phyloP scores from a whole-genome alignment of 352 stramenopile species.

The Globisporangium emineosum region DNA sequence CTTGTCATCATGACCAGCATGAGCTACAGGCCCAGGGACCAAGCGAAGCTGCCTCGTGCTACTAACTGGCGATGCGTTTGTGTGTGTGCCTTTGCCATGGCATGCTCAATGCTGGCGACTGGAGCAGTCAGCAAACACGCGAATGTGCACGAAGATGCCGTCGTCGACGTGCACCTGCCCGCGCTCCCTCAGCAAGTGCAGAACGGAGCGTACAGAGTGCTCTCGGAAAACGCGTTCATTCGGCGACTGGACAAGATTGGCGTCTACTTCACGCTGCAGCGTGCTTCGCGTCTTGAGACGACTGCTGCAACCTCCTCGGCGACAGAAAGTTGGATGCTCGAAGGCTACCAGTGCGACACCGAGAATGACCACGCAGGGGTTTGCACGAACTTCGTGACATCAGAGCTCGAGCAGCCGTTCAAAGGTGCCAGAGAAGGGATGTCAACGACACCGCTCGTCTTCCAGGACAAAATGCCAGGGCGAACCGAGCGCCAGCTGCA shows the following conservation, averaged over 20 bases:
- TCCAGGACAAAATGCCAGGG: neutral
- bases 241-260: conserved; percentile 25
- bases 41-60: neutral
- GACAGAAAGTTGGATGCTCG: conserved; percentile 31
- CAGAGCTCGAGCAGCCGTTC: conserved; percentile 20
- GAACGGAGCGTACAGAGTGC: conserved; percentile 28
- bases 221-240: conserved; percentile 23
- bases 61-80: neutral
- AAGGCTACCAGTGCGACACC: conserved; percentile 35
- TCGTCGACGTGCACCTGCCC: conserved; percentile 25
- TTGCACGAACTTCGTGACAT: conserved; percentile 27
- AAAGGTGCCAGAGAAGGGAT: neutral
- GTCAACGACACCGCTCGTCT: neutral
- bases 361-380: conserved; percentile 7
- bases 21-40: neutral
- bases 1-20: neutral
- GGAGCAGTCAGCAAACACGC: neutral
- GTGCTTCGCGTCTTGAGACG: neutral
- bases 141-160: conserved; percentile 1
- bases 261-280: conserved; percentile 38
- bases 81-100: neutral
- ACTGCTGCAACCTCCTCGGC: neutral
- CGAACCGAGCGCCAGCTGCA: conserved; percentile 29
- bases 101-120: neutral
- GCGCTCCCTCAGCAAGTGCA: conserved; percentile 28